These are phyloP conservation scores for Cryptococcus amylolentus DNA, from an alignment of 1,284 basidiomycete genomes.

Conservation along the genomic window DNA sequence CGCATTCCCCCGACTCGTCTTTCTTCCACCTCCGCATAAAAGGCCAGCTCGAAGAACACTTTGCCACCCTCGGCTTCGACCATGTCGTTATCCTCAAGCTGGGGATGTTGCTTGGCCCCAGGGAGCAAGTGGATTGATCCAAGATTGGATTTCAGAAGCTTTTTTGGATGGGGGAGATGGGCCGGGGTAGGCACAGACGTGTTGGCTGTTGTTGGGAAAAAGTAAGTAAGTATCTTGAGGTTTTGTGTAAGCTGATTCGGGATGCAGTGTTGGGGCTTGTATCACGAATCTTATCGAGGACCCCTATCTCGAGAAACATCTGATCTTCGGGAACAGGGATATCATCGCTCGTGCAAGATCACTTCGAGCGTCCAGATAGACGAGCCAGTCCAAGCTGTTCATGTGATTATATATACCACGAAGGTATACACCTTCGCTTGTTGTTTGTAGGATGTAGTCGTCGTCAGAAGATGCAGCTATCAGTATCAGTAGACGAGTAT, in stretches of 20 bases:
- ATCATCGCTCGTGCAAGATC: constrained; percentile 28
- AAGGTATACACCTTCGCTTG: too few relatives aligned
- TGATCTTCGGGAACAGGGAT: constrained; percentile 22
- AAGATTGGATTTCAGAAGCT: constrained; percentile 13
- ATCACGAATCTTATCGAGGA: constrained; percentile 37
- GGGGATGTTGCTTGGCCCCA: constrained; percentile 33
- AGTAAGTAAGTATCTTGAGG: constrained; percentile 18
- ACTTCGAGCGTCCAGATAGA: constrained; percentile 8
- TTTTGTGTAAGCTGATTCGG: neutral
- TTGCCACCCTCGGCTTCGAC: constrained; percentile 34
- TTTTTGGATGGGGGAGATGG: constrained; percentile 15
- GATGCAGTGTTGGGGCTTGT: constrained; percentile 31
- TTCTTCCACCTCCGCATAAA: constrained; percentile 40
- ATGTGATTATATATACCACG: too few relatives aligned
- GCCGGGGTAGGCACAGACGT: constrained; percentile 19
- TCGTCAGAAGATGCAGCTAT: too few relatives aligned
- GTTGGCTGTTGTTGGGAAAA: constrained; percentile 22
- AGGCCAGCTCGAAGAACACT: constrained; percentile 41
- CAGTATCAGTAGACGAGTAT: too few relatives aligned
- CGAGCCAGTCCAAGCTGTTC: neutral
- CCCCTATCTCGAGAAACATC: constrained; percentile 24
- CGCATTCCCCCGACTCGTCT: constrained; percentile 18
- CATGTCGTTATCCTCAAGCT: constrained; percentile 42
- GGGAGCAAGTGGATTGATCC: constrained; percentile 20
- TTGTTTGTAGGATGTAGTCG: neutral